Conservation (phyloP, 768 basidiomycete genomes). For the Podaxis mareebaensis region DNA sequence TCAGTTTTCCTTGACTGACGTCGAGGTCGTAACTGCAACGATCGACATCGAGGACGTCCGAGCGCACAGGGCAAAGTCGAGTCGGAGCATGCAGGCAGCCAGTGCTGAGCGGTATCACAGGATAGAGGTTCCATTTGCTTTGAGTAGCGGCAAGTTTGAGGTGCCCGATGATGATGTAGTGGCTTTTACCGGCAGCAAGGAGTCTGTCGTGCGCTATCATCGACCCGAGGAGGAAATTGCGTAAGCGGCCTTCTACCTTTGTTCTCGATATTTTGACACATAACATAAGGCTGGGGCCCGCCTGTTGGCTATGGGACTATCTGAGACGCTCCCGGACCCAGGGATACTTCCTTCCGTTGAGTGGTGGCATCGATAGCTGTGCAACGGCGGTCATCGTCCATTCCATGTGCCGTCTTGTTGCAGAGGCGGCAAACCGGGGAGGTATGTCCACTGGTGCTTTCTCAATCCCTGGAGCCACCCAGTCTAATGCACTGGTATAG, state of each 20-base stretch:
- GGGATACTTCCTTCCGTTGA: slow-evolving; percentile 94
- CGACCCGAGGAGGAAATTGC: slow-evolving; percentile 96
- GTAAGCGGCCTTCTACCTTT: slow-evolving; percentile 47
- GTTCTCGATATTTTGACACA: neutral
- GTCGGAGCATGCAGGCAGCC: slow-evolving; percentile 90
- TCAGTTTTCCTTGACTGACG: slow-evolving; percentile 94
- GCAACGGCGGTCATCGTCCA: slow-evolving; percentile 95
- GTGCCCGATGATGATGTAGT: slow-evolving; percentile 51
- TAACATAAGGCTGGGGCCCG: slow-evolving; percentile 78
- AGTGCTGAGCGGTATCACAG: slow-evolving; percentile 73
- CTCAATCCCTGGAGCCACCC: neutral
- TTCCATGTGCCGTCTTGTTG: slow-evolving; percentile 94
- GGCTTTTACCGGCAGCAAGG: slow-evolving; percentile 36
- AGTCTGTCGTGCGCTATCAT: slow-evolving; percentile 69
- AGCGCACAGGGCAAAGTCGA: slow-evolving; percentile 80
- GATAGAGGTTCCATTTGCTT: slow-evolving; percentile 77
- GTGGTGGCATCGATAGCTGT: slow-evolving; percentile 97
- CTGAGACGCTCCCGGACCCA: slow-evolving; percentile 89
- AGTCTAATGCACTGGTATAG: slow-evolving; percentile 33
- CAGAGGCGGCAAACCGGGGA: slow-evolving; percentile 70
- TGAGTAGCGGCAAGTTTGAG: slow-evolving; percentile 75
- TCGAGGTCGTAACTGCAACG: slow-evolving; percentile 95
- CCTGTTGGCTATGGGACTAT: slow-evolving; percentile 99
- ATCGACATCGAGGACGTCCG: slow-evolving; percentile 97
- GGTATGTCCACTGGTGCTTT: slow-evolving; percentile 44